Evolutionary conservation across 73 alveolate genomes (phyloP).

Genomic region (Paramecium sexaurelia): DNA sequence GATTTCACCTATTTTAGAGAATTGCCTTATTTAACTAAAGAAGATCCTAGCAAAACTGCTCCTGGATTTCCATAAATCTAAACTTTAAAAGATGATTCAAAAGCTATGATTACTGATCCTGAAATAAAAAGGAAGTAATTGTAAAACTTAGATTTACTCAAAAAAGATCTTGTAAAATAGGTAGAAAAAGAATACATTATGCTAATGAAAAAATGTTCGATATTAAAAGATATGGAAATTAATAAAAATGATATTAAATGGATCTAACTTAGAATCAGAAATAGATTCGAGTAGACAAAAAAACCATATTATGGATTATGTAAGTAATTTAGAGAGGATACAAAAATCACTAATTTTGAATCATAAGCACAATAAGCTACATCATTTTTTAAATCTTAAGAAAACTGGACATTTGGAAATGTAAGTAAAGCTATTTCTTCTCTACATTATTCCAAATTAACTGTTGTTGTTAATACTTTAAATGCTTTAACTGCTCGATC

Average conservation of each 20-base stretch:
- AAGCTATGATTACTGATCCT: constrained; percentile 1
- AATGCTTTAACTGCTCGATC: constrained; percentile 67
- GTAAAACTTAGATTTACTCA: background rate
- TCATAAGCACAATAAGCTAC: background rate
- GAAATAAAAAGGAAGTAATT: constrained; percentile 17
- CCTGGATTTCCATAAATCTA: constrained; percentile 52
- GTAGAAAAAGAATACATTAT: constrained; percentile 51
- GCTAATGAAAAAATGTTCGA: constrained; percentile 60
- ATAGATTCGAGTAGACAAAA: constrained; percentile 51
- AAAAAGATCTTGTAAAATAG: constrained; percentile 13
- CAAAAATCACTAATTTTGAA: background rate
- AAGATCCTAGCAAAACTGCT: constrained; percentile 49
- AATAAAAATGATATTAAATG: constrained; percentile 58
- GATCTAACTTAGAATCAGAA: constrained; percentile 60
- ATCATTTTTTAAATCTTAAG: background rate
- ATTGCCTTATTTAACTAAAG: constrained; percentile 33
- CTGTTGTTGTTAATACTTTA: constrained; percentile 55
- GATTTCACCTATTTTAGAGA: constrained; percentile 25
- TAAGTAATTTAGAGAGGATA: background rate
- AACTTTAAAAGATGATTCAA: background rate
- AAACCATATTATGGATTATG: constrained; percentile 52
- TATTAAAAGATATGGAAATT: constrained; percentile 64
- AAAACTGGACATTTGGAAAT: background rate
- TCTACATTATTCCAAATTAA: constrained; percentile 44
- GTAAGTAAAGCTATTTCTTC: background rate